phyloP scores from a whole-genome alignment of 495 filamentous ascomycete genomes.

The Ascobolus immersus region DNA sequence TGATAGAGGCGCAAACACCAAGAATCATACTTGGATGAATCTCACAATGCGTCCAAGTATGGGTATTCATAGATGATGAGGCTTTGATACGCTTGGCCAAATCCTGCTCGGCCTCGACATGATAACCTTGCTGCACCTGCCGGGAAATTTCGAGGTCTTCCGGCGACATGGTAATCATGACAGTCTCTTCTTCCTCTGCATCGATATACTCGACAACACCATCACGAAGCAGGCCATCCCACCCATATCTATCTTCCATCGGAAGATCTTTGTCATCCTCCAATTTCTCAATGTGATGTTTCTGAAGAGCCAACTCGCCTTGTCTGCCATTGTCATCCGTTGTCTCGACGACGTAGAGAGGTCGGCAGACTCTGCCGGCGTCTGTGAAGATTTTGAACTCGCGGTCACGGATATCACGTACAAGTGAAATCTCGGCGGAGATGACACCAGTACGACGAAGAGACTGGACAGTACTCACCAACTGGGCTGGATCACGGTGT shows the following conservation, averaged over 20 bases:
- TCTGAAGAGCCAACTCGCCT: slow-evolving; percentile 58
- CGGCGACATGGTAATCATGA: slow-evolving; percentile 97
- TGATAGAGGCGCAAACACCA: slow-evolving; percentile 94
- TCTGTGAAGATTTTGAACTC: slow-evolving; percentile 99
- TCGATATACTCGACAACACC: slow-evolving; percentile 88
- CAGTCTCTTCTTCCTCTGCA: slow-evolving; percentile 90
- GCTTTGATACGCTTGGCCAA: slow-evolving; percentile 54
- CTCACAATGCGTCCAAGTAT: slow-evolving; percentile 91
- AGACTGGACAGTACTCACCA: slow-evolving; percentile 52
- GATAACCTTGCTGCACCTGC: slow-evolving; percentile 39
- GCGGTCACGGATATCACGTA: slow-evolving; percentile 82
- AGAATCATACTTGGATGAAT: slow-evolving; percentile 98
- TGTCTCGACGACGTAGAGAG: slow-evolving; percentile 73
- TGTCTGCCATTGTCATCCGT: slow-evolving; percentile 38
- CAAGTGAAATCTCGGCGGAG: slow-evolving; percentile 68
- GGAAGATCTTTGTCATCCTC: slow-evolving; percentile 41
- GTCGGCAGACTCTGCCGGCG: slow-evolving; percentile 77
- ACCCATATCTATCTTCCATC: slow-evolving; percentile 46
- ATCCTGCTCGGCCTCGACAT: slow-evolving; percentile 33
- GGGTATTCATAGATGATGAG: slow-evolving; percentile 40
- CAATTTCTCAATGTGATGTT: slow-evolving; percentile 46
- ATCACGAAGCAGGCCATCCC: slow-evolving; percentile 53
- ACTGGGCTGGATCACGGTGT: slow-evolving; percentile 53
- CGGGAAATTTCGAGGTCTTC: slow-evolving; percentile 61
- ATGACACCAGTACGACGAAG: slow-evolving; percentile 48